phyloP scores from a whole-genome alignment of 1,139 yeast species.

The Blastobotrys ciferrii region DNA sequence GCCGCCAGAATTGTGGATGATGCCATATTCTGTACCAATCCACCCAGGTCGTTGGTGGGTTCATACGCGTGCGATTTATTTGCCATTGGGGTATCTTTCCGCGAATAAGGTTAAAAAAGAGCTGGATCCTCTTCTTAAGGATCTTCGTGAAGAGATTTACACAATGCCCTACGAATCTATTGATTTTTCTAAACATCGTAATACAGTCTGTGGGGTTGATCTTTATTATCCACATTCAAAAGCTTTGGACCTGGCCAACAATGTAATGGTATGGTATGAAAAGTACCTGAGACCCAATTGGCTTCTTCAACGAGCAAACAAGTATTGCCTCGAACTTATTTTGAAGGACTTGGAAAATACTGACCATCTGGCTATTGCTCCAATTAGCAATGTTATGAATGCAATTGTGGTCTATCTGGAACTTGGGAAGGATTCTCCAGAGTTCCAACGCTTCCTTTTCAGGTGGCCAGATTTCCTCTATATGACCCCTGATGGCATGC shows the following conservation, averaged over 20 bases:
- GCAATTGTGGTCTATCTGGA: conserved; percentile 65
- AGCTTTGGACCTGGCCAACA: conserved; percentile 63
- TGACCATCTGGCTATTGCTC: conserved; percentile 83
- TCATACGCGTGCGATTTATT: conserved; percentile 88
- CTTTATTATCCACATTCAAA: conserved; percentile 88
- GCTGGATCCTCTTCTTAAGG: conserved; percentile 60
- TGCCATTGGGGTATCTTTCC: conserved; percentile 81
- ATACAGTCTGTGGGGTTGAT: conserved; percentile 88
- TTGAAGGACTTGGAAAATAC: conserved; percentile 77
- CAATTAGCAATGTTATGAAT: conserved; percentile 85
- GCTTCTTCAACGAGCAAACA: conserved; percentile 55
- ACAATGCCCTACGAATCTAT: conserved; percentile 61
- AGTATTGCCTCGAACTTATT: conserved; percentile 59
- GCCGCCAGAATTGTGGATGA: conserved; percentile 90
- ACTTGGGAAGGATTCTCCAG: conserved; percentile 67
- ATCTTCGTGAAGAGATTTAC: conserved; percentile 76
- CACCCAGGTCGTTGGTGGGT: conserved; percentile 99
- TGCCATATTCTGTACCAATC: conserved; percentile 76
- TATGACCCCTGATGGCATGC: conserved; percentile 87
- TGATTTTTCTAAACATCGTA: conserved; percentile 67
- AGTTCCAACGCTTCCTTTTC: conserved; percentile 53
- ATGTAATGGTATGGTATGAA: conserved; percentile 61
- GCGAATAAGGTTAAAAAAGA: conserved; percentile 56
- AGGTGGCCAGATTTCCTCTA: conserved; percentile 77
- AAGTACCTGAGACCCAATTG: conserved; percentile 69